Evolutionary conservation across 768 basidiomycete species (phyloP).

Genomic region (Lentinus brumalis): DNA sequence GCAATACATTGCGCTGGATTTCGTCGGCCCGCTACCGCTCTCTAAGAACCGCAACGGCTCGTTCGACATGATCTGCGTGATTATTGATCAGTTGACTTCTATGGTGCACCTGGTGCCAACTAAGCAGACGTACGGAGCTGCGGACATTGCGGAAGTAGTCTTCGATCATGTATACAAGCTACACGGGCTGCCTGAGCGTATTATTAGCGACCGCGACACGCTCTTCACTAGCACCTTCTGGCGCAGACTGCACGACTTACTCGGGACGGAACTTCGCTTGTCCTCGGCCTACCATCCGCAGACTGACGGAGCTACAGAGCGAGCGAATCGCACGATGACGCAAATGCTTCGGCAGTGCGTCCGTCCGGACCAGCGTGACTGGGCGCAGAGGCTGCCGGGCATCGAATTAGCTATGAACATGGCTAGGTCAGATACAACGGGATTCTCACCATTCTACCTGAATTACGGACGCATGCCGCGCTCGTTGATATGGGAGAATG

Average conservation of each 20-base stretch:
- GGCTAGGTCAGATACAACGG: constrained; percentile 36
- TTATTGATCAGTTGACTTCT: neutral
- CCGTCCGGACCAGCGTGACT: constrained; percentile 34
- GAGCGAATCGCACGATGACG: constrained; percentile 33
- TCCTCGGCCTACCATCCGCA: constrained; percentile 48
- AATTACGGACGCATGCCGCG: constrained; percentile 25
- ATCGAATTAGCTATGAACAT: constrained; percentile 31
- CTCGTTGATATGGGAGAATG: neutral
- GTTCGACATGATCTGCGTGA: neutral
- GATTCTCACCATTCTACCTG: constrained; percentile 38
- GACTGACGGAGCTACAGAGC: constrained; percentile 43
- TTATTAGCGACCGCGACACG: constrained; percentile 43
- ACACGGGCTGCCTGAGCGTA: constrained; percentile 40
- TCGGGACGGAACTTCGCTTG: constrained; percentile 36
- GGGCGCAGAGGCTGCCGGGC: constrained; percentile 31
- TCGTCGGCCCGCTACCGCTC: neutral
- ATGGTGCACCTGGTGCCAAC: neutral
- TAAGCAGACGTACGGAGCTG: neutral
- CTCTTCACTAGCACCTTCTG: constrained; percentile 35
- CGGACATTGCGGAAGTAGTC: neutral
- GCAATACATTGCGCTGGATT: neutral
- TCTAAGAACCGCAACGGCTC: neutral
- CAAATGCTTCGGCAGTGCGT: constrained; percentile 34
- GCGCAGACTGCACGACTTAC: constrained; percentile 26
- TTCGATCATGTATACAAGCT: neutral